These are phyloP conservation scores for Lolium multiflorum DNA, from an alignment of 176 grass and related monocot species.

Conservation along the genomic window DNA sequence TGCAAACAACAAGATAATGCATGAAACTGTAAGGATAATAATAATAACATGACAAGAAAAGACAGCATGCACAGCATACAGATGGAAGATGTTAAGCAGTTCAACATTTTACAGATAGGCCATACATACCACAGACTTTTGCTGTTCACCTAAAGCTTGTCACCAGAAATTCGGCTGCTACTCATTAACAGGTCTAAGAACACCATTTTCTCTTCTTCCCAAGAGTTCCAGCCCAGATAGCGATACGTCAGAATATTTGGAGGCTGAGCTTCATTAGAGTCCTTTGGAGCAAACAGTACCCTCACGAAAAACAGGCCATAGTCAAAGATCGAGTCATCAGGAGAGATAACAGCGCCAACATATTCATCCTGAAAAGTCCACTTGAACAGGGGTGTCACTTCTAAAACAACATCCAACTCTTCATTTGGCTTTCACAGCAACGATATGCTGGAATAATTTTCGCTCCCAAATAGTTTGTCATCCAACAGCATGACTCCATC, in stretches of 20 bases:
- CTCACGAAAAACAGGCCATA: neutral
- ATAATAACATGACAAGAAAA: too few relatives aligned
- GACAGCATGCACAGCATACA: too few relatives aligned
- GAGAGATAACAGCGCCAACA: neutral
- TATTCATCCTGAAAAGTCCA: neutral
- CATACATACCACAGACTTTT: neutral
- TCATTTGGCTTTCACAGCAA: neutral
- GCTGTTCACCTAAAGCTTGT: neutral
- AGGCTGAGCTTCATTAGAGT: neutral
- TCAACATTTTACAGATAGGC: too few relatives aligned
- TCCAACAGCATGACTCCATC: too few relatives aligned
- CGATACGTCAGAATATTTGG: neutral
- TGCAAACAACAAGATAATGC: too few relatives aligned
- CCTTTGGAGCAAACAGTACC: conserved; percentile 3
- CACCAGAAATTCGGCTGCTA: neutral
- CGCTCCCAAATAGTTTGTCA: too few relatives aligned
- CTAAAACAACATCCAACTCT: too few relatives aligned
- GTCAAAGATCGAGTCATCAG: neutral
- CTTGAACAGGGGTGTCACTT: too few relatives aligned
- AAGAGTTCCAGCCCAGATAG: neutral
- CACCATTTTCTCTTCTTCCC: neutral
- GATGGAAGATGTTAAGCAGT: too few relatives aligned
- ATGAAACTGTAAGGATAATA: too few relatives aligned
- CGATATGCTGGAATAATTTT: neutral
- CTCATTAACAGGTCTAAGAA: neutral